A percentile compares a stretch with the other conserved stretches of the same genome.
Evolutionary conservation across 1,284 basidiomycete genomes (phyloP).

Genomic region (Pseudozyma flocculosa): DNA sequence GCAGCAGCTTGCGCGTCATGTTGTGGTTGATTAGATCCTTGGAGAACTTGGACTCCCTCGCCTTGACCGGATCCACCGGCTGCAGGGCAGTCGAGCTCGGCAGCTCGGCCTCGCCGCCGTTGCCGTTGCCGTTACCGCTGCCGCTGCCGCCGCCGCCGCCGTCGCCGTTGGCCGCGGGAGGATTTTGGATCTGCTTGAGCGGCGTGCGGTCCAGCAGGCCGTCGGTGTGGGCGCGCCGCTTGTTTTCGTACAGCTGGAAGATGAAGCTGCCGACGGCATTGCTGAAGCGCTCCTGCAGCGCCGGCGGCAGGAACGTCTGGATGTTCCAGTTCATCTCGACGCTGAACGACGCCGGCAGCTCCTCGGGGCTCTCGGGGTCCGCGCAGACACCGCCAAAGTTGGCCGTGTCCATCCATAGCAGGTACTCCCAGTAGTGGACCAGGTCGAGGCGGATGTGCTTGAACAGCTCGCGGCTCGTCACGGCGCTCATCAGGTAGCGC

Average conservation of each 20-base stretch:
- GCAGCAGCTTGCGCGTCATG: slow-evolving; percentile 79
- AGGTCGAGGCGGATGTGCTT: slow-evolving; percentile 86
- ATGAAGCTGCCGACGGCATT: slow-evolving; percentile 79
- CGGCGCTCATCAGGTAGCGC: slow-evolving; percentile 85
- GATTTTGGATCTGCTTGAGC: slow-evolving; percentile 60
- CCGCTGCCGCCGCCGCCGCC: not conserved
- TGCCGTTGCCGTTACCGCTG: not conserved
- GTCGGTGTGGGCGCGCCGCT: slow-evolving; percentile 65
- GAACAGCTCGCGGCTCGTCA: slow-evolving; percentile 92
- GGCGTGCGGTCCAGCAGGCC: slow-evolving; percentile 67
- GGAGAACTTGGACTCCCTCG: slow-evolving; percentile 58
- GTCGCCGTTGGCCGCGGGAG: slow-evolving; percentile 2
- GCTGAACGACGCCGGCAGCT: slow-evolving; percentile 22
- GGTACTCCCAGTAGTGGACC: slow-evolving; percentile 88
- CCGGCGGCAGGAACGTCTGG: slow-evolving; percentile 80
- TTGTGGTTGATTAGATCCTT: slow-evolving; percentile 65
- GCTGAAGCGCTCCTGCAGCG: slow-evolving; percentile 78
- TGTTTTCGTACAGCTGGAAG: slow-evolving; percentile 76
- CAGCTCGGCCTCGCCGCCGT: slow-evolving; percentile 1
- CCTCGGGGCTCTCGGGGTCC: slow-evolving; percentile 11
- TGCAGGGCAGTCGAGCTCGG: slow-evolving; percentile 51
- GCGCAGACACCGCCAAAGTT: slow-evolving; percentile 88
- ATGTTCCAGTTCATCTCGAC: slow-evolving; percentile 93
- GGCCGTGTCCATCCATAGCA: slow-evolving; percentile 92
- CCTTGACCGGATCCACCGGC: slow-evolving; percentile 69